A percentile compares a stretch with the other conserved stretches of the same genome.
Evolutionary conservation across 331 rosid genomes (phyloP).

Genomic region (Spiraea crenata): DNA sequence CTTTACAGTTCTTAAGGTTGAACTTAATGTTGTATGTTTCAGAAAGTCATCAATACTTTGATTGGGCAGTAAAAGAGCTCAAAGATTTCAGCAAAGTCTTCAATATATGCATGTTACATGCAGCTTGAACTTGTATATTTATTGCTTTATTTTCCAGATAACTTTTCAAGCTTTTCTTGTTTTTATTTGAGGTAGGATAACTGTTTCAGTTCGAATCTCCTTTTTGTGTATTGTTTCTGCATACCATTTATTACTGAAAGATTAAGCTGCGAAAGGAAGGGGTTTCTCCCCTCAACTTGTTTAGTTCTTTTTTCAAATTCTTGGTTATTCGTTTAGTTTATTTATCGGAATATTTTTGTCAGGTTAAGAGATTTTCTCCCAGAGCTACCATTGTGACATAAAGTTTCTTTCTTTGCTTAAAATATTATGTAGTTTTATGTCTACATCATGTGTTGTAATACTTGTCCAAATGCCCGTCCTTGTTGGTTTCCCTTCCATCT

Average conservation of each 20-base stretch:
- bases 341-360: not conserved
- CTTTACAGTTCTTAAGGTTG: not conserved
- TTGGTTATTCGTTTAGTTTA: not conserved
- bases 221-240: not conserved
- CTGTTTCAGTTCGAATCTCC: not conserved
- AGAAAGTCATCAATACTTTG: not conserved
- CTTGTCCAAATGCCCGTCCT: not conserved
- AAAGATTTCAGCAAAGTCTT: not conserved
- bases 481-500: not conserved
- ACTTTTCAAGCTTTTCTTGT: not conserved
- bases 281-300: not conserved
- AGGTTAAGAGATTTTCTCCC: not conserved
- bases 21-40: not conserved
- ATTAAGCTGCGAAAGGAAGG: not conserved
- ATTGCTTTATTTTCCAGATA: not conserved
- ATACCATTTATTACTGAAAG: not conserved
- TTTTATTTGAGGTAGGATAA: not conserved
- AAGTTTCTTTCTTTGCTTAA: not conserved
- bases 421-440: not conserved
- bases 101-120: not conserved
- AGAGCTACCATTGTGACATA: not conserved
- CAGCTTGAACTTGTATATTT: not conserved
- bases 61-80: not conserved
- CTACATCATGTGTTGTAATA: not conserved
- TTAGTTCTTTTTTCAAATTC: conserved; percentile 4